Evolutionary conservation across 2,329 filamentous ascomycete species (phyloP), one percentile per base, ranked within the genome.

Genomic region (Botrytis byssoidea): DNA sequence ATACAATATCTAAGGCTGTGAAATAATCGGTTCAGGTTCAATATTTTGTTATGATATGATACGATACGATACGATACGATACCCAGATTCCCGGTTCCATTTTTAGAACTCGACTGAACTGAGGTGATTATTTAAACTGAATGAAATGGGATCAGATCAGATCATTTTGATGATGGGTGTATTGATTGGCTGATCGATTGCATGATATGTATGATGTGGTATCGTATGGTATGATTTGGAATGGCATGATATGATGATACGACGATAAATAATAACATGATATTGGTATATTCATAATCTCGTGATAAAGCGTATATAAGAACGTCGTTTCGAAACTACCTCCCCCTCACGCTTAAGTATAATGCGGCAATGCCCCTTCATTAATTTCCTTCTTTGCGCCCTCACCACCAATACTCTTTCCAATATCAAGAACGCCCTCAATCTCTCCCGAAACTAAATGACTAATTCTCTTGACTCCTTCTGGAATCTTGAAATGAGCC

Each of bases 401-500:
- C 35, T 66, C 57, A 25, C 74, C 75, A 66, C 74, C 73, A 71
- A 75, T 69, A 70, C 74, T 76, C 40, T 72, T 63, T 51, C 75
- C 74, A 44, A 75, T 73, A 75, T 77, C 75, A 14, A 76, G 20
- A 4, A 44, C 48, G 9, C 71, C 63, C 64, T 67, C 42, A n/a
- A 46, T 37, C 70, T 25, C 75, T 74, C 71, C 73, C 60, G 76
- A 74, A 14, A 76, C 75, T 55, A 78, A 70, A 77, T 81, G 76
- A 76, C 77, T 78, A 9, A 79, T 72, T 72, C 73, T 79, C 73
- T 61, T 76, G 16, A 76, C 76, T 0, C 77, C 79, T 16, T 75
- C 74, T 0, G 77, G 76, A 40, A 79, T 59, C 72, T 77, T 77
- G 48, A 88, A 89, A 79, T 87, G 83, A 42, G 84, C 79, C 80